phyloP scores from a whole-genome alignment of 2,329 filamentous ascomycete species.

The Coniochaeta prunicola region DNA sequence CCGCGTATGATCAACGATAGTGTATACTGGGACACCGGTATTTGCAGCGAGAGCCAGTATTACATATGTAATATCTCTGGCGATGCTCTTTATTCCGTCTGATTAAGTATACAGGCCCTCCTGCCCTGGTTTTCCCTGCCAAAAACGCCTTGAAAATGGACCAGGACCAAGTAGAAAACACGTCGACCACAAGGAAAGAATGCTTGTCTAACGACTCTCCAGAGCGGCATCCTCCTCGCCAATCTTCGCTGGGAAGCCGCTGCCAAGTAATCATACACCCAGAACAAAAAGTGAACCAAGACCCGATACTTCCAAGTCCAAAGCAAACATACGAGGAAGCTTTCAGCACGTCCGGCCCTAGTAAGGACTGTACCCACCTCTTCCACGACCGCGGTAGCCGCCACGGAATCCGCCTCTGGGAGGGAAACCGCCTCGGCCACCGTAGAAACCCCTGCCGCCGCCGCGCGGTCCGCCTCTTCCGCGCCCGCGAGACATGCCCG shows the following conservation, averaged over 20 bases:
- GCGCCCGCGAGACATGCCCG: conserved; percentile 82
- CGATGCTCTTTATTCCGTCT: not conserved
- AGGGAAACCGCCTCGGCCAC: conserved; percentile 46
- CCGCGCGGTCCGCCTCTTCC: conserved; percentile 43
- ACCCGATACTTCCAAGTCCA: not conserved
- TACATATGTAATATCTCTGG: no score
- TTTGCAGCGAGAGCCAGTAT: not conserved
- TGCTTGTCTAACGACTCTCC: not conserved
- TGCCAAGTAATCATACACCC: not conserved
- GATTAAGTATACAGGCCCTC: not conserved
- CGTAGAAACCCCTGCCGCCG: conserved; percentile 37
- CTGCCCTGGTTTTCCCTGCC: not conserved
- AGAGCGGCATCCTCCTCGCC: not conserved
- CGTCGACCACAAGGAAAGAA: not conserved
- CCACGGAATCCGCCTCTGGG: conserved; percentile 42
- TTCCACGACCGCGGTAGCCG: conserved; percentile 59
- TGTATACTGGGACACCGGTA: not conserved
- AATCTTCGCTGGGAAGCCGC: not conserved
- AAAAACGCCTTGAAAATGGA: not conserved
- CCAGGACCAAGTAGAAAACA: not conserved
- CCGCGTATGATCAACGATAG: not conserved
- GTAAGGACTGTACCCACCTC: conserved; percentile 56
- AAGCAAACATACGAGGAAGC: not conserved
- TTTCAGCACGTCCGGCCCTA: conserved; percentile 23
- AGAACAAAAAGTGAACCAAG: conserved; percentile 3